Percentiles rank a stretch among this genome's conserved stretches.
Conservation (phyloP, 176 grass and related monocot genomes). For the Ensete ventricosum region DNA sequence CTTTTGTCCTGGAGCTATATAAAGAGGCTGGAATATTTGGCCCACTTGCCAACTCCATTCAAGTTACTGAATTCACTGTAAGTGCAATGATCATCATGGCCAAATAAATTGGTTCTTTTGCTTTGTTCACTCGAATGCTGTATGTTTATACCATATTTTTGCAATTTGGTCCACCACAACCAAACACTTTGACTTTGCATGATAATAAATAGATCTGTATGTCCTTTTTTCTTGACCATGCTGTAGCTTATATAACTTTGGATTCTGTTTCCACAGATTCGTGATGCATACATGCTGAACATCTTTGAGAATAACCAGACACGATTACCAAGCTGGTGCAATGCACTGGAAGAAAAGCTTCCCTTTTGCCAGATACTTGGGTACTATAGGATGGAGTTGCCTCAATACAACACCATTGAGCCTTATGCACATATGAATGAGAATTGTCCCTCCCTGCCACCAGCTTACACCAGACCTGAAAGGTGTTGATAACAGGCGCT, state of each 20-base stretch:
- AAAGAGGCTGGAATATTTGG: conserved; percentile 82
- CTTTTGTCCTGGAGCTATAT: conserved; percentile 90
- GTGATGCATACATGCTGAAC: conserved; percentile 90
- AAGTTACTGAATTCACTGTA: conserved; percentile 97
- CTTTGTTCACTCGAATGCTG: not conserved
- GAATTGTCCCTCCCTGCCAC: conserved; percentile 83
- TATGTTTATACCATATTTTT: not conserved
- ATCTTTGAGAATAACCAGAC: conserved; percentile 63
- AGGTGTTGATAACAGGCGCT: conserved; percentile 39
- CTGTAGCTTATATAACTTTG: not conserved
- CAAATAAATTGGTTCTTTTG: not conserved
- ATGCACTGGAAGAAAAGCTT: conserved; percentile 33
- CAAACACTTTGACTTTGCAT: not conserved
- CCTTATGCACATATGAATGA: conserved; percentile 85
- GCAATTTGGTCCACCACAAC: not conserved
- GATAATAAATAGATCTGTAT: not conserved
- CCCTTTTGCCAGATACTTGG: conserved; percentile 89
- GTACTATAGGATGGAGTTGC: conserved; percentile 88
- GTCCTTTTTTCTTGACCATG: not conserved
- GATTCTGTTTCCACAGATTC: conserved; percentile 33
- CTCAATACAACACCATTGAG: conserved; percentile 77
- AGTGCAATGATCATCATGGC: conserved; percentile 25
- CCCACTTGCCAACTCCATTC: conserved; percentile 66
- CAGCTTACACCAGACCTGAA: conserved; percentile 48
- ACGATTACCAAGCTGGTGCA: conserved; percentile 74